A percentile compares a stretch with the other conserved stretches of the same genome.
These are phyloP conservation scores for Sugiyamaella qingdaonensis DNA, from an alignment of 805 yeast species.

Conservation along the genomic window DNA sequence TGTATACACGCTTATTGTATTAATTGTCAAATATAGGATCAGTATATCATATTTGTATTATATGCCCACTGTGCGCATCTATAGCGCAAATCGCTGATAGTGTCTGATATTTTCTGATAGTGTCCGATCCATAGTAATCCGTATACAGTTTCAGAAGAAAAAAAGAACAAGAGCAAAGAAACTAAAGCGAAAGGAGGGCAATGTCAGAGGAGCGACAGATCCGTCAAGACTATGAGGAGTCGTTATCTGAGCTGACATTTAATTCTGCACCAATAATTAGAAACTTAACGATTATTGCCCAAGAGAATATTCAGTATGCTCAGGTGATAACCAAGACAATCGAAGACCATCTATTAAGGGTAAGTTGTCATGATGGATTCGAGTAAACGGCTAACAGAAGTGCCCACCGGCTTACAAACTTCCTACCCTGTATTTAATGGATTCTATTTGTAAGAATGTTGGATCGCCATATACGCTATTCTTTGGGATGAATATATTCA, in stretches of 20 bases:
- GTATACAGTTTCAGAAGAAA: neutral
- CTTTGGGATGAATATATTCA: conserved; percentile 65
- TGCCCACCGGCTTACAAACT: conserved; percentile 82
- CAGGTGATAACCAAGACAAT: conserved; percentile 72
- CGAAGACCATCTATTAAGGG: conserved; percentile 64
- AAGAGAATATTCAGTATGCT: conserved; percentile 75
- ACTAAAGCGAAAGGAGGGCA: neutral
- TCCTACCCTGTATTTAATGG: conserved; percentile 77
- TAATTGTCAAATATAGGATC: neutral
- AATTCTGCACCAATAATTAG: conserved; percentile 89
- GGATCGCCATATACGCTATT: conserved; percentile 86
- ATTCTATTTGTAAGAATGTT: conserved; percentile 85
- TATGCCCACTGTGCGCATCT: neutral
- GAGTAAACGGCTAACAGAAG: conserved; percentile 15
- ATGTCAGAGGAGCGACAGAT: conserved; percentile 28
- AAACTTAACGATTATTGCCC: conserved; percentile 78
- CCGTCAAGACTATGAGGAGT: conserved; percentile 62
- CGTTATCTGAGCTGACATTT: conserved; percentile 69
- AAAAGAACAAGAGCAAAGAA: neutral
- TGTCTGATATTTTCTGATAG: neutral
- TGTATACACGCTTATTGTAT: neutral
- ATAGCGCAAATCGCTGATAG: neutral
- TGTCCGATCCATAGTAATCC: neutral
- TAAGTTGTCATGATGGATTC: conserved; percentile 24
- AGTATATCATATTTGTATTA: neutral